Percentiles rank a stretch among this genome's conserved stretches.
Evolutionary conservation across 2,329 filamentous ascomycete genomes (phyloP).

Genomic region (Neopestalotiopsis sp.): DNA sequence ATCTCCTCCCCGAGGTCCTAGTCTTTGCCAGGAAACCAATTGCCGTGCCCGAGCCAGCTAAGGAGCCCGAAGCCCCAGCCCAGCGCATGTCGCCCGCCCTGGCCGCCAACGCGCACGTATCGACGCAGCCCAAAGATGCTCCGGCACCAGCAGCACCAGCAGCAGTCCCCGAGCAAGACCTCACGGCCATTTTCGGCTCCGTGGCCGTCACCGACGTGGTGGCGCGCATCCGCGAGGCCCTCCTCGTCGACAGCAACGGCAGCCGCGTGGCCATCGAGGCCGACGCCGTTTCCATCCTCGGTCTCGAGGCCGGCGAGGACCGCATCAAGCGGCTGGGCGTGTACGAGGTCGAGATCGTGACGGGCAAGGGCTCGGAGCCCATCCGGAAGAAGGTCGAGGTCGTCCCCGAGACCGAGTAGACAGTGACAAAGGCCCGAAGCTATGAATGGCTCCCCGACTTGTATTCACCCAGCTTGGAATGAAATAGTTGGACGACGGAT

Average conservation of each 20-base stretch:
- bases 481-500: background rate
- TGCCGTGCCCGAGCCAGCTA: constrained; percentile 23
- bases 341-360: constrained; percentile 43
- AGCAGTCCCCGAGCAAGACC: constrained; percentile 9
- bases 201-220: constrained; percentile 45
- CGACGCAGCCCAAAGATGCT: constrained; percentile 15
- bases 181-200: constrained; percentile 46
- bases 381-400: constrained; percentile 41
- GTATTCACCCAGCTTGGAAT: background rate
- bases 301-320: constrained; percentile 38
- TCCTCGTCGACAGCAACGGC: constrained; percentile 38
- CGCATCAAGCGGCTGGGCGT: constrained; percentile 46
- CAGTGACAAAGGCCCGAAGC: no score
- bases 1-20: constrained; percentile 41
- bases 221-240: constrained; percentile 36
- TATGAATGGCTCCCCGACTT: no score
- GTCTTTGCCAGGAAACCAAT: constrained; percentile 45
- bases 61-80: constrained; percentile 20
- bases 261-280: constrained; percentile 40
- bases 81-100: constrained; percentile 32
- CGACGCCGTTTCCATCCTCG: constrained; percentile 39
- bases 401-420: constrained; percentile 32
- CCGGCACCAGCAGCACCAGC: background rate
- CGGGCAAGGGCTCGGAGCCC: constrained; percentile 35
- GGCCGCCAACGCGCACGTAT: constrained; percentile 27